Evolutionary conservation across 2,329 filamentous ascomycete genomes (phyloP).

Genomic region (Penicillium sp.): DNA sequence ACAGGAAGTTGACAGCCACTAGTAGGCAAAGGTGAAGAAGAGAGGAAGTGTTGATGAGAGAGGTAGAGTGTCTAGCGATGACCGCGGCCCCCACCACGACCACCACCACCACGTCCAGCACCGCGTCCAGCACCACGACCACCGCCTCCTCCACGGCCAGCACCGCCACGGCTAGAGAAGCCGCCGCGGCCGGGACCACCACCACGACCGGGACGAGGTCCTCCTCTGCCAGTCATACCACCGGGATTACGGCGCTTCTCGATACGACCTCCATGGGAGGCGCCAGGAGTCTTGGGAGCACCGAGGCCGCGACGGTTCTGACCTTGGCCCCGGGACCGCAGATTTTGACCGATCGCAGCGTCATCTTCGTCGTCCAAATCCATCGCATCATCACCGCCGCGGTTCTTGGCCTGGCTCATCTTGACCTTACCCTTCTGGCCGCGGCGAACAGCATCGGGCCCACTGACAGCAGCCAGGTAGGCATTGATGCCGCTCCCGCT

Average conservation of each 20-base stretch:
- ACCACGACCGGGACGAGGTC: constrained; percentile 8
- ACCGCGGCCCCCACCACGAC: constrained; percentile 4
- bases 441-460: constrained; percentile 52
- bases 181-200: constrained; percentile 4
- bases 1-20: too few species aligned
- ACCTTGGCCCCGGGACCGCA: constrained; percentile 13
- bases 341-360: constrained; percentile 14
- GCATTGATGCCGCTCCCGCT: constrained; percentile 48
- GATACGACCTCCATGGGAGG: constrained; percentile 19
- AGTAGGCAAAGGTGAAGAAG: too few species aligned
- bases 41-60: too few species aligned
- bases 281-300: constrained; percentile 21
- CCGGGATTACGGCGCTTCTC: constrained; percentile 22
- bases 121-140: background rate
- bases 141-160: constrained; percentile 3
- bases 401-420: constrained; percentile 46
- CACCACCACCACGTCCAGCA: background rate
- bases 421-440: constrained; percentile 57
- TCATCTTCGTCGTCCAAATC: constrained; percentile 39
- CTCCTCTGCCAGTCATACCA: constrained; percentile 11
- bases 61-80: background rate
- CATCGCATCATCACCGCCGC: constrained; percentile 33
- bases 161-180: constrained; percentile 1
- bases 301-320: constrained; percentile 20
- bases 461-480: constrained; percentile 56